Conservation (phyloP, 306 rosid species). For the Prunus dulcis region DNA sequence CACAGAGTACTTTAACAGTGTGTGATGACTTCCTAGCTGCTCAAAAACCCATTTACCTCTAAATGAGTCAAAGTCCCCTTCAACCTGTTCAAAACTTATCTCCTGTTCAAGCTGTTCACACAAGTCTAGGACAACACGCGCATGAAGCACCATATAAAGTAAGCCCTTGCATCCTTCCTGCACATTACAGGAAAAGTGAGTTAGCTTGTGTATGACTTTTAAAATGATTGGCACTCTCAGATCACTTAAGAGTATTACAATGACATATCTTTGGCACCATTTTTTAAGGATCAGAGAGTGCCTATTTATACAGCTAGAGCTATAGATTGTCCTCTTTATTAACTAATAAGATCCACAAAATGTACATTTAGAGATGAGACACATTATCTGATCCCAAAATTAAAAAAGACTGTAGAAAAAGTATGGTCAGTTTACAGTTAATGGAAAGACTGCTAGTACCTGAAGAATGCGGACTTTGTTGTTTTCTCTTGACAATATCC, state of each 20-base stretch:
- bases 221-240: background rate
- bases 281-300: background rate
- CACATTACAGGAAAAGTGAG: conserved; percentile 4
- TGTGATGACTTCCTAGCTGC: conserved; percentile 96
- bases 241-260: background rate
- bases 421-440: background rate
- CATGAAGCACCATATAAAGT: conserved; percentile 97
- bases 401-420: background rate
- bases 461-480: conserved; percentile 95
- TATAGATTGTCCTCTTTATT: background rate
- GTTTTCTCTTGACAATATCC: conserved; percentile 83
- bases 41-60: conserved; percentile 88
- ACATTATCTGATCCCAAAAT: background rate
- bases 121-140: conserved; percentile 94
- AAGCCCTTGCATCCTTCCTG: conserved; percentile 99
- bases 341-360: conserved; percentile 1
- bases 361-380: background rate
- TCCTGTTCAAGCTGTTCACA: conserved; percentile 78
- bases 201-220: background rate
- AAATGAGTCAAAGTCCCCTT: conserved; percentile 92
- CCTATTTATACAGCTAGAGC: background rate
- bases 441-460: conserved; percentile 38
- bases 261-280: conserved; percentile 4
- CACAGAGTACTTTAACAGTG: conserved; percentile 78
- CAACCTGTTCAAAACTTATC: conserved; percentile 88